Base-by-base conservation (phyloP, 2,329 filamentous ascomycete species). In the Drechslera avenae region DNA sequence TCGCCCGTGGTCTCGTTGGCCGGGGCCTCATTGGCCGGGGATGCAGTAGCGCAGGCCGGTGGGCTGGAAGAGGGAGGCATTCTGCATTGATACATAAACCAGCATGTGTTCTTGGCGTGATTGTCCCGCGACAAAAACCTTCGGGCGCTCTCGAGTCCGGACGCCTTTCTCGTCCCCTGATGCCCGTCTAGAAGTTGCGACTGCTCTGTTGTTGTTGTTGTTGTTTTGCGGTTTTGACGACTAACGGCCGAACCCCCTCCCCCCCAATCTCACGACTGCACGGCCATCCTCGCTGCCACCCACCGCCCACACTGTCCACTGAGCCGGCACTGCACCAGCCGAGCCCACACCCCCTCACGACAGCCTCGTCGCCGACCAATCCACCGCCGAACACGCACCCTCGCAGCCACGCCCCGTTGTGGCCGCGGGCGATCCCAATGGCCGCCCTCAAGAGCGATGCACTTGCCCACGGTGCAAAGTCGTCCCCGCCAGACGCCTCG, bases 401-500 rank as follows among this genome's bases (percentile, higher is more conserved):
- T 51, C 21, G 32, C 48, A 41, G 35, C 40, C 23, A 19, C 46
- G 28, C 49, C 53, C n/a, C 46, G 39, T 33, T 37, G 41, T 35
- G 55, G 43, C 49, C 53, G 19, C 39, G 51, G 39, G 39, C 46
- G 14, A 49, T 39, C 52, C 55, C 63, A 57, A 70, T 69, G 68
- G 67, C 66, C 55, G 54, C 59, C 33, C 56, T 62, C 40, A 64
- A 69, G 56, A 59, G 54, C 52, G 57, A 65, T 28, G 55, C 56
- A 39, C 53, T 49, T 35, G 46, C 48, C 54, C 55, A 43, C 56
- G 59, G 61, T 47, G 57, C 63, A 19, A 62, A 61, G 40, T 32
- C 49, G 21, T 23, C 18, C 34, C 46, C 35, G 17, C 26, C 10
- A 23, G 47, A 50, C 42, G 45, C 39, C 39, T 39, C 47, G 28